phyloP scores from a whole-genome alignment of 208 protist genomes.

The Zelonia costaricensis region DNA sequence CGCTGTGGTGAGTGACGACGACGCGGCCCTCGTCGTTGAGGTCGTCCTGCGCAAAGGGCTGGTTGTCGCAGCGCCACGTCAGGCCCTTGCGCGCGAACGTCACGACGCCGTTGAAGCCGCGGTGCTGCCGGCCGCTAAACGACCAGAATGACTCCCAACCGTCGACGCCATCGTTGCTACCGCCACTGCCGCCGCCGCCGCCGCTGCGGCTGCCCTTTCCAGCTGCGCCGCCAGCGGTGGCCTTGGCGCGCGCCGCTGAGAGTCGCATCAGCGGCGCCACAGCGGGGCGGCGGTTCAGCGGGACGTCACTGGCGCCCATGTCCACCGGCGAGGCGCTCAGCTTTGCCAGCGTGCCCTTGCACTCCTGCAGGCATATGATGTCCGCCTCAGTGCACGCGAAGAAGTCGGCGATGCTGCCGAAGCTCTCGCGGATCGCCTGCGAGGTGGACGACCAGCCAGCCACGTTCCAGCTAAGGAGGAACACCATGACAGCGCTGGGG shows the following conservation, averaged over 20 bases:
- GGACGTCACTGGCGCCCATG: constrained; percentile 70
- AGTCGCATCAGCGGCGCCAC: constrained; percentile 17
- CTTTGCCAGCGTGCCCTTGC: constrained; percentile 71
- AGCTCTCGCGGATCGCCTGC: constrained; percentile 67
- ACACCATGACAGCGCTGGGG: constrained; percentile 33
- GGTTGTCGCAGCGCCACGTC: constrained; percentile 60
- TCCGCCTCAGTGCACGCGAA: constrained; percentile 65
- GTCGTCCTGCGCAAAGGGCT: constrained; percentile 63
- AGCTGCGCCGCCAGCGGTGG: background rate
- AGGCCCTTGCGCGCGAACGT: constrained; percentile 80
- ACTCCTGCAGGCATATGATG: constrained; percentile 87
- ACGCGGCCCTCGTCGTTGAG: constrained; percentile 85
- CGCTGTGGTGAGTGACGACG: constrained; percentile 78
- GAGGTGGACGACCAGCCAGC: constrained; percentile 84
- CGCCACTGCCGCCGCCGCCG: constrained; percentile 1
- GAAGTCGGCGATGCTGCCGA: constrained; percentile 71
- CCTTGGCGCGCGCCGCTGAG: background rate
- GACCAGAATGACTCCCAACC: constrained; percentile 90
- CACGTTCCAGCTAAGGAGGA: constrained; percentile 89
- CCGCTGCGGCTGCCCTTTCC: background rate
- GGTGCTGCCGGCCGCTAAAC: constrained; percentile 59
- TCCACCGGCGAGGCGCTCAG: constrained; percentile 44
- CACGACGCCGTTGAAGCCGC: constrained; percentile 87
- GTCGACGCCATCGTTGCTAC: constrained; percentile 33
- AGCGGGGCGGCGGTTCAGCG: constrained; percentile 13